phyloP scores from a whole-genome alignment of 371 early-diverging fungal genomes.

The Mortierella sp. region DNA sequence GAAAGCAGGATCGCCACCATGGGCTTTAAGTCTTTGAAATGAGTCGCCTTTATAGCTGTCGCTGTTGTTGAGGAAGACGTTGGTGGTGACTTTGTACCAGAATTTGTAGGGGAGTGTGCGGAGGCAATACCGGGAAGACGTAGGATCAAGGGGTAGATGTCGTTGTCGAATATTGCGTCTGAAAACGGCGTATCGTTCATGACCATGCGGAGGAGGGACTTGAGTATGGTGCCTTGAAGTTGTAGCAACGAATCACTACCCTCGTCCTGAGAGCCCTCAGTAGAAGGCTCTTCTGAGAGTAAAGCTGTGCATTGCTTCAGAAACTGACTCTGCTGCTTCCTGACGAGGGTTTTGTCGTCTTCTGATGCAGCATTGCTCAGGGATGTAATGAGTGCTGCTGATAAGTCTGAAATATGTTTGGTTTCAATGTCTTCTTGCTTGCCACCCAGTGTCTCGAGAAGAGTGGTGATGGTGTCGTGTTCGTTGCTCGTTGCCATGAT shows the following conservation, averaged over 20 bases:
- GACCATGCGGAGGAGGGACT: constrained; percentile 41
- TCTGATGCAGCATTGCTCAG: constrained; percentile 14
- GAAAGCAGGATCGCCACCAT: constrained; percentile 41
- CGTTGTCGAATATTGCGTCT: constrained; percentile 31
- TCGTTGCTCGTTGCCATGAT: constrained; percentile 24
- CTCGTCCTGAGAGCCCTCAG: not conserved
- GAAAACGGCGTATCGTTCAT: constrained; percentile 38
- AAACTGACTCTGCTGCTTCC: constrained; percentile 24
- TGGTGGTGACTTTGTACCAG: constrained; percentile 7
- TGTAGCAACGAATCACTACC: constrained; percentile 7
- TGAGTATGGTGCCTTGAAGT: constrained; percentile 28
- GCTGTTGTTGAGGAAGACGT: not conserved
- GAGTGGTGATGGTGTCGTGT: constrained; percentile 19
- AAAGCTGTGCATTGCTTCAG: constrained; percentile 14
- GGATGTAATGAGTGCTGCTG: constrained; percentile 26
- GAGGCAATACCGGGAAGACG: constrained; percentile 12
- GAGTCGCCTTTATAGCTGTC: constrained; percentile 8
- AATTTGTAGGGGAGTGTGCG: not conserved
- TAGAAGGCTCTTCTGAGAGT: constrained; percentile 14
- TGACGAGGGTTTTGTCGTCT: constrained; percentile 13
- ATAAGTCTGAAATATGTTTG: constrained; percentile 23
- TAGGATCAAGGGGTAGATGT: constrained; percentile 24
- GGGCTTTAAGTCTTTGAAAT: constrained; percentile 30
- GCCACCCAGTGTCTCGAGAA: constrained; percentile 16
- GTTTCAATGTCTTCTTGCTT: constrained; percentile 18